A percentile compares a stretch with the other conserved stretches of the same genome.
Evolutionary conservation across 2,329 filamentous ascomycete genomes (phyloP).

Genomic region (Monosporascus sp.): DNA sequence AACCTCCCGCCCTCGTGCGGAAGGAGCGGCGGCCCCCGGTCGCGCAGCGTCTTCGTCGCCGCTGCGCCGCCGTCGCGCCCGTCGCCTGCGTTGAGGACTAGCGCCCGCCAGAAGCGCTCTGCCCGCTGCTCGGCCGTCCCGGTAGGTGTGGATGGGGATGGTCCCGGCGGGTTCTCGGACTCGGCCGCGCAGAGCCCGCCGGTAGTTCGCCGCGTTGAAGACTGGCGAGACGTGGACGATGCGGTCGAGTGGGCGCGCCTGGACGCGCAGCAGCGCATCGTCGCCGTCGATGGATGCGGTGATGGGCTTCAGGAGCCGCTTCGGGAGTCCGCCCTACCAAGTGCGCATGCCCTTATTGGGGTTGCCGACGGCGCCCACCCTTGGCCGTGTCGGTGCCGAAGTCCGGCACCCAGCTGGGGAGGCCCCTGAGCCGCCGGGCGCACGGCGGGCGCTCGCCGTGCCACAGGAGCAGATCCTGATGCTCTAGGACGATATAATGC

Average conservation of each 20-base stretch:
- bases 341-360: slow-evolving; percentile 8
- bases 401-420: slow-evolving; percentile 21
- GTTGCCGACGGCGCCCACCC: background rate
- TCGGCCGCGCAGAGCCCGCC: slow-evolving; percentile 11
- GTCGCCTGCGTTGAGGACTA: slow-evolving; percentile 10
- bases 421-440: slow-evolving; percentile 8
- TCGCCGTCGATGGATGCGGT: slow-evolving; percentile 3
- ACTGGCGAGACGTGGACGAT: slow-evolving; percentile 15
- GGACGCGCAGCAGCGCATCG: slow-evolving; percentile 5
- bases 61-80: background rate
- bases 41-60: background rate
- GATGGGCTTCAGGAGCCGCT: slow-evolving; percentile 9
- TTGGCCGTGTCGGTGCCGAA: slow-evolving; percentile 7
- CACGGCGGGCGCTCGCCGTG: slow-evolving; percentile 12
- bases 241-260: slow-evolving; percentile 14
- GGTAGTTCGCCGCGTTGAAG: slow-evolving; percentile 15
- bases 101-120: slow-evolving; percentile 17
- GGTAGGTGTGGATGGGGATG: background rate
- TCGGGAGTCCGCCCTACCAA: slow-evolving; percentile 13
- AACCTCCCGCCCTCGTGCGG: slow-evolving; percentile 16
- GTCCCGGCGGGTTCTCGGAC: slow-evolving; percentile 6
- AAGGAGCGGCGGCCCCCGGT: slow-evolving; percentile 17
- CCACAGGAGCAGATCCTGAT: slow-evolving; percentile 18
- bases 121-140: slow-evolving; percentile 1
- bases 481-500: slow-evolving; percentile 16